phyloP scores from a whole-genome alignment of 2,329 filamentous ascomycete species.

The Pleomassaria siparia region DNA sequence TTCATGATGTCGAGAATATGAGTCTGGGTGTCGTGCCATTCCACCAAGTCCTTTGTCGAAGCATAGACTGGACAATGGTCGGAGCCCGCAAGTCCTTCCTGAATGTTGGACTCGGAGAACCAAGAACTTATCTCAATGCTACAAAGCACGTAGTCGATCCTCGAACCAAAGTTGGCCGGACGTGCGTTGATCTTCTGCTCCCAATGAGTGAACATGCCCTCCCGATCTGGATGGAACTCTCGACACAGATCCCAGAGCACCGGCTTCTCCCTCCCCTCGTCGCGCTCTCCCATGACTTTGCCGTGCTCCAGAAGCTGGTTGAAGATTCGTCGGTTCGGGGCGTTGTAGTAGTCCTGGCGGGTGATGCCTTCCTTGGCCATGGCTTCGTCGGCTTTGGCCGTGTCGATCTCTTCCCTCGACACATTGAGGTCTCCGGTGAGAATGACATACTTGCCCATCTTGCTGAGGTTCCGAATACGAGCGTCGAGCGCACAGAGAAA shows the following conservation, averaged over 20 bases:
- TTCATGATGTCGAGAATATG: slow-evolving; percentile 76
- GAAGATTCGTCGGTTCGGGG: slow-evolving; percentile 73
- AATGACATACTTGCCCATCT: slow-evolving; percentile 80
- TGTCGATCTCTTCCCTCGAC: slow-evolving; percentile 68
- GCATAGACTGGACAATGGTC: slow-evolving; percentile 96
- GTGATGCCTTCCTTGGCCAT: slow-evolving; percentile 70
- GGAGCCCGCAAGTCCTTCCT: slow-evolving; percentile 89
- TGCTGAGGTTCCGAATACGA: slow-evolving; percentile 79
- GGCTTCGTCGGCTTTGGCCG: slow-evolving; percentile 70
- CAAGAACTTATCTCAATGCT: slow-evolving; percentile 76
- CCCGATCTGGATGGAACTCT: slow-evolving; percentile 74
- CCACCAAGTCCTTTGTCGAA: slow-evolving; percentile 65
- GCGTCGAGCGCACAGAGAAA: slow-evolving; percentile 81
- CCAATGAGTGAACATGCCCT: slow-evolving; percentile 97
- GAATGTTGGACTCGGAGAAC: slow-evolving; percentile 81
- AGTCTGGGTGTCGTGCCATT: slow-evolving; percentile 50
- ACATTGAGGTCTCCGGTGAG: slow-evolving; percentile 91
- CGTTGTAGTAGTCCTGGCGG: slow-evolving; percentile 70
- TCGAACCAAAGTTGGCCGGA: slow-evolving; percentile 88
- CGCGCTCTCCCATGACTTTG: slow-evolving; percentile 65
- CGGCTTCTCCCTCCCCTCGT: slow-evolving; percentile 68
- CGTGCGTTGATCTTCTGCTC: slow-evolving; percentile 92
- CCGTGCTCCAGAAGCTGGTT: slow-evolving; percentile 83
- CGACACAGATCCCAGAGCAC: slow-evolving; percentile 84
- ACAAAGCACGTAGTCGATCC: slow-evolving; percentile 93